phyloP scores from a whole-genome alignment of 2,329 filamentous ascomycete genomes.

The Alternaria triticimaculans region DNA sequence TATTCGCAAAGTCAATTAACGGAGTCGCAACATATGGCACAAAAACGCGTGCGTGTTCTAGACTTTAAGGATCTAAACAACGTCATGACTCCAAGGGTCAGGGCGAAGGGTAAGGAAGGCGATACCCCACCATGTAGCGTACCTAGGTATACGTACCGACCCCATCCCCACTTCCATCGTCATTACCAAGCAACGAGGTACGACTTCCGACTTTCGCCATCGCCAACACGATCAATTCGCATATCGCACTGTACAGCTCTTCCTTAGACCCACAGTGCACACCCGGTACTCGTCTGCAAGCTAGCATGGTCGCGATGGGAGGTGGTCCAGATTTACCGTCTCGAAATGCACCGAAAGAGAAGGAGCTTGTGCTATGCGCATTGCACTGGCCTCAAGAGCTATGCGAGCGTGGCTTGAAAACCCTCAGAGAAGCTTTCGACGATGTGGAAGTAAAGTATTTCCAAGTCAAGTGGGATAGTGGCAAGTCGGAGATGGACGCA shows the following conservation, averaged over 20 bases:
- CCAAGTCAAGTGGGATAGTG: slow-evolving; percentile 32
- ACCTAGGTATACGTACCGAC: not conserved
- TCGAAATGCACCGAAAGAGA: slow-evolving; percentile 33
- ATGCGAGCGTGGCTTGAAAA: slow-evolving; percentile 26
- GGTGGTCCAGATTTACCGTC: slow-evolving; percentile 47
- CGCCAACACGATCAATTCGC: not conserved
- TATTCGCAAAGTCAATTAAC: not conserved
- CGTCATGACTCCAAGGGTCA: not conserved
- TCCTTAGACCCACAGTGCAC: not conserved
- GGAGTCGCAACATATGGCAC: not conserved
- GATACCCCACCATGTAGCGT: slow-evolving; percentile 3
- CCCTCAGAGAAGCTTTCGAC: slow-evolving; percentile 38
- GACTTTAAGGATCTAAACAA: not conserved
- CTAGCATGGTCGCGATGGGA: slow-evolving; percentile 52
- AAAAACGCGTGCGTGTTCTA: not conserved
- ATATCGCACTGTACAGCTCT: not conserved
- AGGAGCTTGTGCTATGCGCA: slow-evolving; percentile 51
- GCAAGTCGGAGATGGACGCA: slow-evolving; percentile 49
- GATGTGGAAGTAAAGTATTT: slow-evolving; percentile 42
- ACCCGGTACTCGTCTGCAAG: not conserved
- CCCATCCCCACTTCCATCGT: not conserved
- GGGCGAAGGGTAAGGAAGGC: not conserved
- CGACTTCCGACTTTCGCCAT: not conserved
- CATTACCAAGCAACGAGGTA: not conserved
- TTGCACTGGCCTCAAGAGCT: slow-evolving; percentile 49